These are phyloP conservation scores for Sarocladium kiliense DNA, from an alignment of 2,329 filamentous ascomycete species.

Conservation along the genomic window DNA sequence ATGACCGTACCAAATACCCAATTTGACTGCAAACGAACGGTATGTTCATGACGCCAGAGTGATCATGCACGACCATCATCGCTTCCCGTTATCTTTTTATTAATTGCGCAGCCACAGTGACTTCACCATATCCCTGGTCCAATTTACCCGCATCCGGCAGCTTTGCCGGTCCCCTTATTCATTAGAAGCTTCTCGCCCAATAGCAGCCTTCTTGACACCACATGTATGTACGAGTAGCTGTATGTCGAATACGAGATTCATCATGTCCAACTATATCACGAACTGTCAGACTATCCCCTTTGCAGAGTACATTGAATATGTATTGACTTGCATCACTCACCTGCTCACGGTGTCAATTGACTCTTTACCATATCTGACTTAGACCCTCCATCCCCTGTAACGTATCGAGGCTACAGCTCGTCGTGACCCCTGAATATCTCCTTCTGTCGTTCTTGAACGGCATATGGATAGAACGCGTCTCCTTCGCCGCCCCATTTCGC, in stretches of 20 bases:
- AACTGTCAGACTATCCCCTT: too few relatives aligned
- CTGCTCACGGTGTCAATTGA: too few relatives aligned
- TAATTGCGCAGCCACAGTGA: conserved; percentile 6
- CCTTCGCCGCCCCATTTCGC: conserved; percentile 4
- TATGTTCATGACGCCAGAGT: too few relatives aligned
- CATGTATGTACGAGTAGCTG: too few relatives aligned
- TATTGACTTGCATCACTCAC: too few relatives aligned
- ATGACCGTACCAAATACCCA: not conserved
- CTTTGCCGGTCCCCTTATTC: not conserved
- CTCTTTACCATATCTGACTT: too few relatives aligned
- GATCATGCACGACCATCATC: not conserved
- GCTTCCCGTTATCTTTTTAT: not conserved
- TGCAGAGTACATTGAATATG: too few relatives aligned
- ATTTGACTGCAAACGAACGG: too few relatives aligned
- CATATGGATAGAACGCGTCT: not conserved
- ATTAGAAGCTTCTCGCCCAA: not conserved
- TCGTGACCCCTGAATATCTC: not conserved
- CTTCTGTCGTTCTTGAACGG: not conserved
- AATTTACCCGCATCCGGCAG: not conserved
- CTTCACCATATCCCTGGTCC: not conserved
- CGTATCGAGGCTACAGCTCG: conserved; percentile 1
- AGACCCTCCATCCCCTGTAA: too few relatives aligned
- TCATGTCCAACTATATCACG: too few relatives aligned
- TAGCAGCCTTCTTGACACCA: not conserved
- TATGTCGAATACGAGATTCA: not conserved